Evolutionary conservation across 2,329 filamentous ascomycete species (phyloP), one percentile per base, ranked within the genome.

Genomic region (Epichloe brachyelytri): DNA sequence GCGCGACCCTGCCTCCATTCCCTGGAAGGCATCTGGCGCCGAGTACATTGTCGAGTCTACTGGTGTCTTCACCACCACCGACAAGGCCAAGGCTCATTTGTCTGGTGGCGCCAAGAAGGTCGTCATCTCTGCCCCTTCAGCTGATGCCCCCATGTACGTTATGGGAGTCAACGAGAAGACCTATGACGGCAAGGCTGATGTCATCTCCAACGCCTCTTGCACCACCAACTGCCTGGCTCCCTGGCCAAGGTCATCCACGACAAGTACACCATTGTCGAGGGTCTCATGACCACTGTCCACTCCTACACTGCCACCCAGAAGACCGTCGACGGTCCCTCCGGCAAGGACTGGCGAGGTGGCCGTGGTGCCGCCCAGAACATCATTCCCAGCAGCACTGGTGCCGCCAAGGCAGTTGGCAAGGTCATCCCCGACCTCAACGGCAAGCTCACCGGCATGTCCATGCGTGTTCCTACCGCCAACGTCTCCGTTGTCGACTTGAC

Each of bases 261-360:
- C 82, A 94, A 96, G 75, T 98, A 85, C 79, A 85, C 80, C 73
- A 93, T 98, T 71, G 75, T 96, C 68, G 93, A 98, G 83, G 93
- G 91, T 82, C 85, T 97, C 66, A 98, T 98, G 93, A 97, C 93
- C 76, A 98, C 93, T 63, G 83, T 97, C 73, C 93, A 98, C 86
- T 96, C 93, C 66, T 97, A 97, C 86, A 97, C 93, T 65, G 93
- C 93, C 67, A 97, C 93, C 72, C 93, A 97, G 82, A 96, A 96
- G 88, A 95, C 90, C 66, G 93, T 97, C 66, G 93, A 98, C 68
- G 93, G 89, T 70, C 93, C 93, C 68, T 97, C 93, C 60, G 79
- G 77, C 73, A 98, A 98, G 87, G 93, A 97, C 80, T 98, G 91
- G 91, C 86, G 91, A 77, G 93, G 93, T 83, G 93, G 93, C 73